Evolutionary conservation across 1,139 yeast species (phyloP), one percentile per base, ranked within the genome.

Genomic region (Starmera stellimalicola): DNA sequence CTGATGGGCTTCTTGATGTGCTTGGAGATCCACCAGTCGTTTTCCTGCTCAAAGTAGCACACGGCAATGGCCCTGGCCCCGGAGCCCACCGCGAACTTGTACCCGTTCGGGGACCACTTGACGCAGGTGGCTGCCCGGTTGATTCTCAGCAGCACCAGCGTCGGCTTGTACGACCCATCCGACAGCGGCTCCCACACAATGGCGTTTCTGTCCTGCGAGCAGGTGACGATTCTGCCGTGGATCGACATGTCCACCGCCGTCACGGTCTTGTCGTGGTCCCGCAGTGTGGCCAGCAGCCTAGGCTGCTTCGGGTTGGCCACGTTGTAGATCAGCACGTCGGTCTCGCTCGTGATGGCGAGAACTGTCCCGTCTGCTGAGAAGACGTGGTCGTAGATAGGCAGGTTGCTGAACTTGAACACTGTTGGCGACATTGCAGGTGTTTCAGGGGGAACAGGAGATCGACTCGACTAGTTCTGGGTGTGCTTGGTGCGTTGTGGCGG

Each of bases 11-110:
- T 85, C 66, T 87, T 87, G 61, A 93, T 75, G 62, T 91, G 98
- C 61, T 88, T 91, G 16, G 97, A 85, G 34, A 91, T 88, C 99
- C 99, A 93, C 99, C 99, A 93, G 56, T 93, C 95, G 57, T 91
- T 91, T 51, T 88, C 96, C 42, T 71, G 82, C 58, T 93, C 98
- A 57, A 83, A 91, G 62, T 88, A 91, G 63, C 98, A 93, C 33
- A 93, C 82, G 14, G 98, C 95, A 57, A 93, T 80, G 41, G 84
- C 79, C 37, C 97, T 68, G 36, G 95, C 97, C 36, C 95, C 84
- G 5, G 96, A 84, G 1, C 97, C 98, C 30, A 91, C 97, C 2
- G 98, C 98, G 60, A 93, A 91, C 63, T 93, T 93, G 52, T 63
- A 64, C 15, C 96, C 97, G 44, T 73, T 75, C 18, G 97, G 95